Conservation (phyloP, 805 yeast genomes). For the Saccharomycopsis fermentans region DNA sequence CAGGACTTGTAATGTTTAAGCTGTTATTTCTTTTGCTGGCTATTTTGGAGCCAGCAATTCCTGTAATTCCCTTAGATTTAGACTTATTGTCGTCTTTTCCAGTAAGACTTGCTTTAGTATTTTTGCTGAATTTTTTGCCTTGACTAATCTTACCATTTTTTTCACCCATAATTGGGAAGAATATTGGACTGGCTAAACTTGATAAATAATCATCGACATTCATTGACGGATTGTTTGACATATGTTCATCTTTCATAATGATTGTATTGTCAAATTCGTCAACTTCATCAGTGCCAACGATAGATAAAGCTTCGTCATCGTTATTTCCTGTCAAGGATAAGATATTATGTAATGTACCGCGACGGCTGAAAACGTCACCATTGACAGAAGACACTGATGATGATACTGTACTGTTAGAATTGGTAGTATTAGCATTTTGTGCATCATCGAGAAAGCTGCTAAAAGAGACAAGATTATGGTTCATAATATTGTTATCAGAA, state of each 20-base stretch:
- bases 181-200: slow-evolving; percentile 16
- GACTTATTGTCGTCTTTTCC: not conserved
- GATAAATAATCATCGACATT: slow-evolving; percentile 18
- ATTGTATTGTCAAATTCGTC: not conserved
- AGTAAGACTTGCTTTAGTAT: not conserved
- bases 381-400: not conserved
- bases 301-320: not conserved
- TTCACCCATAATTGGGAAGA: slow-evolving; percentile 6
- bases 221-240: not conserved
- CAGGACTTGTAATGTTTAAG: not conserved
- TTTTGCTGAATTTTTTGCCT: not conserved
- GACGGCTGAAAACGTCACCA: not conserved
- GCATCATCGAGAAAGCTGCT: slow-evolving; percentile 54
- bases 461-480: slow-evolving; percentile 67
- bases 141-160: not conserved
- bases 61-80: not conserved
- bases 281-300: not conserved
- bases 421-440: not conserved
- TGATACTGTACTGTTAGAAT: not conserved
- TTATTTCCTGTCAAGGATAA: not conserved
- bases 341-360: not conserved
- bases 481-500: slow-evolving; percentile 30
- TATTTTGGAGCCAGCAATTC: not conserved
- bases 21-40: not conserved
- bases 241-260: not conserved